Conservation (phyloP, 805 yeast species). For the Candida broadrunensis region DNA sequence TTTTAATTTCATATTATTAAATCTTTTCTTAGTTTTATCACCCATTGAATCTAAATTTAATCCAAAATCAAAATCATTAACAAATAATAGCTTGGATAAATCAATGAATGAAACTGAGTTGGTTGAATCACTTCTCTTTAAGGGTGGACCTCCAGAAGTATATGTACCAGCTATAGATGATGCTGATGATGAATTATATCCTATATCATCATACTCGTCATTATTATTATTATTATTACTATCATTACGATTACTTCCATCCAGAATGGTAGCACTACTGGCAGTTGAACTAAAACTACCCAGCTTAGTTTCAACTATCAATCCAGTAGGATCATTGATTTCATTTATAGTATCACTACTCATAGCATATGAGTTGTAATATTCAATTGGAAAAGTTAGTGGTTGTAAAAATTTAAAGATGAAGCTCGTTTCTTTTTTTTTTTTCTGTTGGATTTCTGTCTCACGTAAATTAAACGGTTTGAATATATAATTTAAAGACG, state of each 20-base stretch:
- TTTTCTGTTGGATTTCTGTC: too few species aligned
- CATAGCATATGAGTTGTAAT: too few species aligned
- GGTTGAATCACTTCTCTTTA: slow-evolving; percentile 21
- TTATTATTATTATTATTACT: background rate
- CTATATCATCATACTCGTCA: background rate
- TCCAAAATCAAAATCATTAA: slow-evolving; percentile 44
- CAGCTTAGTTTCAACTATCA: background rate
- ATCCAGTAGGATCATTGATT: background rate
- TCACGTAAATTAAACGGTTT: too few species aligned
- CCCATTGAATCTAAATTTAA: slow-evolving; percentile 32
- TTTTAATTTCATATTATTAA: slow-evolving; percentile 32
- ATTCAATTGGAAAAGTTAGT: too few species aligned
- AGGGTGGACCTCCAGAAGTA: background rate
- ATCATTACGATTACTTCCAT: background rate
- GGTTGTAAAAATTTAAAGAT: too few species aligned
- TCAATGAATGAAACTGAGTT: slow-evolving; percentile 32
- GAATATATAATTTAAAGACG: too few species aligned
- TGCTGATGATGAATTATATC: background rate
- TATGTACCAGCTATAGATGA: background rate
- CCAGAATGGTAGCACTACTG: background rate
- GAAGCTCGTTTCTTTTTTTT: too few species aligned
- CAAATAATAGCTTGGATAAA: slow-evolving; percentile 31
- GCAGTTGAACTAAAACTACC: background rate
- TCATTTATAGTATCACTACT: background rate
- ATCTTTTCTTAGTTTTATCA: slow-evolving; percentile 28